Conservation (phyloP, 257 asterid species). For the Solanum chiquidenum region DNA sequence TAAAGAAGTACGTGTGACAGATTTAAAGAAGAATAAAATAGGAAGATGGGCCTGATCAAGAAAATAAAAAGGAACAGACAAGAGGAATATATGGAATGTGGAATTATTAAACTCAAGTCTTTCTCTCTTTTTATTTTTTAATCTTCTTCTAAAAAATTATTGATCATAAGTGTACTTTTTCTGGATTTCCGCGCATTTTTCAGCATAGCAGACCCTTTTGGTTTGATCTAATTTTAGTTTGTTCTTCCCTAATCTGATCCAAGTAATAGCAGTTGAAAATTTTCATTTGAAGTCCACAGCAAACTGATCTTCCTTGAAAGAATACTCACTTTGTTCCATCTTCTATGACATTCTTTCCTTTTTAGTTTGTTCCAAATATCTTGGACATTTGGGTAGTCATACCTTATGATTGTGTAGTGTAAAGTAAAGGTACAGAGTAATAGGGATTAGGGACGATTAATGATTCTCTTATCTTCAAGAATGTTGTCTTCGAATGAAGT, state of each 20-base stretch:
- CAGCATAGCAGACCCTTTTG: neutral
- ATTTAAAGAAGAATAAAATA: neutral
- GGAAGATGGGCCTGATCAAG: neutral
- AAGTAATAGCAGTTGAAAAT: neutral
- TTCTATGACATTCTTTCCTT: neutral
- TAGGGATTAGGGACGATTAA: neutral
- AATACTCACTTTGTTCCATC: neutral
- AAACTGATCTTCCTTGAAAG: neutral
- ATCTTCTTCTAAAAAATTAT: neutral
- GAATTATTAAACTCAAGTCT: neutral
- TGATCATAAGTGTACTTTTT: neutral
- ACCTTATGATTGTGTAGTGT: neutral
- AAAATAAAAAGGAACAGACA: neutral
- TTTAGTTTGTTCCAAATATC: neutral
- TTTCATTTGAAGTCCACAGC: neutral
- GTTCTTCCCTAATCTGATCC: neutral
- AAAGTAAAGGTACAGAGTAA: neutral
- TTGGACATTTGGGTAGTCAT: neutral
- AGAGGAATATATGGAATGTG: neutral
- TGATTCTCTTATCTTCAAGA: neutral
- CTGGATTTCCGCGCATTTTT: neutral
- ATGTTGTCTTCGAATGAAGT: neutral
- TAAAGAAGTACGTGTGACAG: neutral
- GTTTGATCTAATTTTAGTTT: neutral
- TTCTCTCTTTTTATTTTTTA: neutral